Percentiles rank a stretch among this genome's conserved stretches.
Evolutionary conservation across 805 yeast genomes (phyloP).

Genomic region (Wickerhamiella hasegawae): DNA sequence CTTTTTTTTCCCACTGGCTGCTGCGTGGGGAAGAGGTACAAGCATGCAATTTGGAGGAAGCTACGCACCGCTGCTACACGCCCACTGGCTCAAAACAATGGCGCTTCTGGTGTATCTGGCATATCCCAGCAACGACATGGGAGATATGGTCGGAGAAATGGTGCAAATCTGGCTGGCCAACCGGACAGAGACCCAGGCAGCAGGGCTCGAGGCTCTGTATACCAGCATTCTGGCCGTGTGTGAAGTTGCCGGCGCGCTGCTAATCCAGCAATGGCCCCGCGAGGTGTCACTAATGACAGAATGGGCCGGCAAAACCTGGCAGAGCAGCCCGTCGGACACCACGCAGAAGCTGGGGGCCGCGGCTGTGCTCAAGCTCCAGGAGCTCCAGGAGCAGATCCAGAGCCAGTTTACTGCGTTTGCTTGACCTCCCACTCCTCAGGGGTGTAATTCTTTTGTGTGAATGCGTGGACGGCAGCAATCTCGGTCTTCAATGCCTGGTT

Average conservation of each 20-base stretch:
- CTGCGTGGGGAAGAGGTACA: slow-evolving; percentile 11
- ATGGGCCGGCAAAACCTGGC: slow-evolving; percentile 21
- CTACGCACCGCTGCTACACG: slow-evolving; percentile 25
- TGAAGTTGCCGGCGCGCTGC: slow-evolving; percentile 17
- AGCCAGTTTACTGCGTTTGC: slow-evolving; percentile 1
- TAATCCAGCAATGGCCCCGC: slow-evolving; percentile 15
- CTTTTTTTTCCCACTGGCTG: slow-evolving; percentile 39
- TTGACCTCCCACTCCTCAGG: slow-evolving; percentile 62
- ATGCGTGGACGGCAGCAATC: slow-evolving; percentile 79
- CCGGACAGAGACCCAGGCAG: slow-evolving; percentile 9
- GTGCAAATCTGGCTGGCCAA: slow-evolving; percentile 18
- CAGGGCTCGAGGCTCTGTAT: slow-evolving; percentile 19
- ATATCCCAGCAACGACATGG: slow-evolving; percentile 35
- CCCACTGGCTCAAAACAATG: slow-evolving; percentile 46
- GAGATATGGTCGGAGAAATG: slow-evolving; percentile 43
- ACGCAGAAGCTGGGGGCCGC: slow-evolving; percentile 20
- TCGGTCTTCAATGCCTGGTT: slow-evolving; percentile 70
- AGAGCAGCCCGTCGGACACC: slow-evolving; percentile 16
- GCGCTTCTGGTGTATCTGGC: slow-evolving; percentile 41
- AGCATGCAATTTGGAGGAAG: slow-evolving; percentile 2
- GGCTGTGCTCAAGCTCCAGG: slow-evolving; percentile 16
- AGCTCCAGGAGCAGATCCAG: slow-evolving; percentile 11
- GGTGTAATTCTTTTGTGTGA: slow-evolving; percentile 66
- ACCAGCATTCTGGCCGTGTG: slow-evolving; percentile 20
- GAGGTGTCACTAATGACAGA: slow-evolving; percentile 18